phyloP scores from a whole-genome alignment of 495 filamentous ascomycete genomes.

The Penicillium desertorum region DNA sequence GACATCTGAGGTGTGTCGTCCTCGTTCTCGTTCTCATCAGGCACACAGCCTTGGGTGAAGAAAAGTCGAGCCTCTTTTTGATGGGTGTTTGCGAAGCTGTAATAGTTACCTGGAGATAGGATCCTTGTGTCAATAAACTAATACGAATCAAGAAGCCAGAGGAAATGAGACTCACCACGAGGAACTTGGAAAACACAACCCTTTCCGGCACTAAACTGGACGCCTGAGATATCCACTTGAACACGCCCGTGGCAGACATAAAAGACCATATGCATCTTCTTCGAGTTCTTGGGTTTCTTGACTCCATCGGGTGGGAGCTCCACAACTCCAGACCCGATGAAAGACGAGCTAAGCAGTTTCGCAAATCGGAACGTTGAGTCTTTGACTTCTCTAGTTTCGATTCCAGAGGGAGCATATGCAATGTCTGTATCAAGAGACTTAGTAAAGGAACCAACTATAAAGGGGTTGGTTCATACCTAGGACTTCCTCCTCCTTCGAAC shows the following conservation, averaged over 20 bases:
- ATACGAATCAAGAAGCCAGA: neutral
- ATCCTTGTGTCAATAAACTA: conserved; percentile 1
- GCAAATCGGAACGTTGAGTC: conserved; percentile 78
- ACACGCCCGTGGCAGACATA: conserved; percentile 81
- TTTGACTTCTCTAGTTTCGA: conserved; percentile 72
- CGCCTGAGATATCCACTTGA: conserved; percentile 68
- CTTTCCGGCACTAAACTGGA: conserved; percentile 76
- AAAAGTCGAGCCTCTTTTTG: conserved; percentile 69
- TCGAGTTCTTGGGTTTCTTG: conserved; percentile 85
- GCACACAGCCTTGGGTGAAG: conserved; percentile 77
- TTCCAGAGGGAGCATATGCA: conserved; percentile 71
- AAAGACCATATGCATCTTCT: conserved; percentile 94
- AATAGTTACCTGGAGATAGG: conserved; percentile 67
- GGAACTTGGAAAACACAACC: conserved; percentile 93
- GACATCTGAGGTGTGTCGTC: conserved; percentile 25
- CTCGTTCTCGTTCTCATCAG: conserved; percentile 30
- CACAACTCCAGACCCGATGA: conserved; percentile 85
- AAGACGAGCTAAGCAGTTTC: conserved; percentile 78
- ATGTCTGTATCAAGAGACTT: conserved; percentile 50
- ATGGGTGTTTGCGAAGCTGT: conserved; percentile 75
- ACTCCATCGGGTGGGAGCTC: conserved; percentile 77
- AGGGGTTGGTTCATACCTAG: conserved; percentile 41
- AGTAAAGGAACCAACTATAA: conserved; percentile 10
- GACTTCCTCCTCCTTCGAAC: conserved; percentile 57
- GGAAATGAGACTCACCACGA: conserved; percentile 64